Conservation (phyloP, 2,329 filamentous ascomycete species). For the Colletotrichum siamense region DNA sequence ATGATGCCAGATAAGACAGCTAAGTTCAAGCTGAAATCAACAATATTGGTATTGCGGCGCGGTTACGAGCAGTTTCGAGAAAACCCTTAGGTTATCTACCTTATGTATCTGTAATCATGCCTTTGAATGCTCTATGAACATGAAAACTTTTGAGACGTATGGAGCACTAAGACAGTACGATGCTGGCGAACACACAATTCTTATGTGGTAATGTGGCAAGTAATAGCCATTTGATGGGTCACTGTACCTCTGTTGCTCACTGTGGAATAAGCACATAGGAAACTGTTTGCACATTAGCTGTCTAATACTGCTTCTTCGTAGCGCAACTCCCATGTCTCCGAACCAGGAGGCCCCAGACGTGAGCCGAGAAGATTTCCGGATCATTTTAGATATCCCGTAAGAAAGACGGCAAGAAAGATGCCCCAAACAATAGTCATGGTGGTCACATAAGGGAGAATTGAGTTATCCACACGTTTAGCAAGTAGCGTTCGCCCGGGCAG, state of each 20-base stretch:
- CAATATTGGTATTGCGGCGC: background rate
- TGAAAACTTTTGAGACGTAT: rapidly evolving
- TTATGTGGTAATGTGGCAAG: background rate
- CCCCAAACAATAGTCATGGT: rapidly evolving
- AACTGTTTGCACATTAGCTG: background rate
- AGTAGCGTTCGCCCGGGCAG: rapidly evolving
- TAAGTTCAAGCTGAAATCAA: background rate
- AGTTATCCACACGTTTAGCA: background rate
- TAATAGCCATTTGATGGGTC: background rate
- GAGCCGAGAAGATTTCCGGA: background rate
- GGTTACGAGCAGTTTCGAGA: rapidly evolving
- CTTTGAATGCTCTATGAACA: background rate
- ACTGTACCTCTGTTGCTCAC: background rate
- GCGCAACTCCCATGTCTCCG: background rate
- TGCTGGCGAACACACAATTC: rapidly evolving
- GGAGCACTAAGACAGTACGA: background rate
- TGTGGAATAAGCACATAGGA: no score
- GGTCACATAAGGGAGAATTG: rapidly evolving
- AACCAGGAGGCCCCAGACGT: rapidly evolving
- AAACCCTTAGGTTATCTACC: background rate
- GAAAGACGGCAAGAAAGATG: rapidly evolving
- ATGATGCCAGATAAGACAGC: background rate
- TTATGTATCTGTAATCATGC: rapidly evolving
- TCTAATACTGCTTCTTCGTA: background rate
- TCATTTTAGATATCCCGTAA: rapidly evolving